These are phyloP conservation scores for Rosa lucieae DNA, from an alignment of 306 rosid genomes.

Conservation along the genomic window DNA sequence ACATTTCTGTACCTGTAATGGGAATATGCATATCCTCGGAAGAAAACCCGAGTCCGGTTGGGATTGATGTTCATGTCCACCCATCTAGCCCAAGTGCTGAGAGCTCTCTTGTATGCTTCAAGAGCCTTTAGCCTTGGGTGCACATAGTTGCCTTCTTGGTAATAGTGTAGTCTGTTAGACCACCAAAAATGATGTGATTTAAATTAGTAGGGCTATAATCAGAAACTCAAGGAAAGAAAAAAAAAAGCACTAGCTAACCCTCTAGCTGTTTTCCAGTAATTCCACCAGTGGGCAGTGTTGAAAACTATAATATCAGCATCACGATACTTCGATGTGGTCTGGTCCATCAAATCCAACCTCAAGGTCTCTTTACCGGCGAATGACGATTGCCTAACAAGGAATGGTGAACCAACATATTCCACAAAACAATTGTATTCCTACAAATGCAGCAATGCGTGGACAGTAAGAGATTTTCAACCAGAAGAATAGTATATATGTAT, in stretches of 20 bases:
- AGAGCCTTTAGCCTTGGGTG: constrained; percentile 73
- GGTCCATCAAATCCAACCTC: constrained; percentile 87
- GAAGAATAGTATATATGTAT: too few relatives aligned
- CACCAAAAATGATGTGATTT: too few relatives aligned
- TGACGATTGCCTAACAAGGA: constrained; percentile 77
- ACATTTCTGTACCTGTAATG: too few relatives aligned
- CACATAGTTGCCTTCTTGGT: constrained; percentile 81
- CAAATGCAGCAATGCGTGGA: constrained; percentile 13
- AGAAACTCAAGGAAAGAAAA: too few relatives aligned
- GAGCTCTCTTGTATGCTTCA: constrained; percentile 76
- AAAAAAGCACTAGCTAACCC: constrained; percentile 54
- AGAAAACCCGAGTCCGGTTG: constrained; percentile 71
- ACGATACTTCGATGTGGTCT: constrained; percentile 51
- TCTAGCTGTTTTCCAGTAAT: constrained; percentile 84
- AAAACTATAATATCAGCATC: constrained; percentile 82
- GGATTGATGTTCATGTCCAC: constrained; percentile 53
- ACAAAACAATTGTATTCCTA: constrained; percentile 86
- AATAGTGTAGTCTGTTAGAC: constrained; percentile 4
- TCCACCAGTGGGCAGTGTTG: constrained; percentile 72
- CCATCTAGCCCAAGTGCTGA: constrained; percentile 89
- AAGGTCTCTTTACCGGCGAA: constrained; percentile 63
- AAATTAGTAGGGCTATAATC: too few relatives aligned
- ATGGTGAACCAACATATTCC: constrained; percentile 79
- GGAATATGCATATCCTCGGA: constrained; percentile 47
- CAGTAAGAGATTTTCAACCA: too few relatives aligned